Conservation (phyloP, 2,329 filamentous ascomycete species). For the Apiospora sp. region DNA sequence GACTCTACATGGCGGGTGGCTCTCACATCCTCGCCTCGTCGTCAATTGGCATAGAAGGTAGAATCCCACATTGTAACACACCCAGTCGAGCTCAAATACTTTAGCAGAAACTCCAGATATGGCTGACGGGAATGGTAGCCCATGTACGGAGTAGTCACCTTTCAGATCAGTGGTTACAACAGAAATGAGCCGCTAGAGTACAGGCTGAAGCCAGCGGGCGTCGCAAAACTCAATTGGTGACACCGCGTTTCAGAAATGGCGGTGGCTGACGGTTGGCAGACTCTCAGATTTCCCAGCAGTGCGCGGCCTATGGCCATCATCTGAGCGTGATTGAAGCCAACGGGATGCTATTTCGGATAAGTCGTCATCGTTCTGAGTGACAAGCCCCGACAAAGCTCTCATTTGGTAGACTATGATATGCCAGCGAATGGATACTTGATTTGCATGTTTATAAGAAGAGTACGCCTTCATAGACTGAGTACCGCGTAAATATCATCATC, state of each 20-base stretch:
- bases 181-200: neutral
- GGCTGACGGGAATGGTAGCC: too few species aligned
- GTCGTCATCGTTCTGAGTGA: neutral
- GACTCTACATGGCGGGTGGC: too few species aligned
- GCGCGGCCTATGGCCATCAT: neutral
- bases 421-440: neutral
- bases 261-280: neutral
- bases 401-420: neutral
- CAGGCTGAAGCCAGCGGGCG: neutral
- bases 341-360: neutral
- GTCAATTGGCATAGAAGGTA: too few species aligned
- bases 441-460: neutral
- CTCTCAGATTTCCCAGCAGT: neutral
- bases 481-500: neutral
- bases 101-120: too few species aligned
- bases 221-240: neutral
- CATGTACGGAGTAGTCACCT: neutral
- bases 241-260: neutral
- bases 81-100: too few species aligned
- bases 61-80: too few species aligned
- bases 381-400: neutral
- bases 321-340: neutral
- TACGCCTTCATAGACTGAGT: neutral
- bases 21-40: too few species aligned
- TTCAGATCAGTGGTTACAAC: neutral